These are phyloP conservation scores for Plantago major DNA, from an alignment of 257 asterid species.

Conservation along the genomic window DNA sequence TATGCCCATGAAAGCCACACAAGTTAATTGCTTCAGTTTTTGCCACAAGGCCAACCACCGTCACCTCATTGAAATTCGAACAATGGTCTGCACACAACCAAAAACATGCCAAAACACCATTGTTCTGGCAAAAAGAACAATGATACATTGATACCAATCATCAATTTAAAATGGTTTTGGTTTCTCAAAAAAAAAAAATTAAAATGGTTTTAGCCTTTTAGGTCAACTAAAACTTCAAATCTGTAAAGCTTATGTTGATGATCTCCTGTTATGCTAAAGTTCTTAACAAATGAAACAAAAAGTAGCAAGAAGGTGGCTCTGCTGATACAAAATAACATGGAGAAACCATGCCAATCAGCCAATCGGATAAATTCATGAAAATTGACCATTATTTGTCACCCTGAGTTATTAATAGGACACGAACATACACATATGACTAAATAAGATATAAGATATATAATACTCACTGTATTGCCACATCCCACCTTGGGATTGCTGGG, in stretches of 20 bases:
- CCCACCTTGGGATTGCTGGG: conserved; percentile 49
- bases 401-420: not conserved
- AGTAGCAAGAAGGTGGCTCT: no score
- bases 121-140: not conserved
- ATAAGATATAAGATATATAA: conserved; percentile 7
- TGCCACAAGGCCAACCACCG: no score
- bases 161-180: no score
- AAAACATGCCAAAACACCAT: not conserved
- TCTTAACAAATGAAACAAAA: no score
- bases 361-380: not conserved
- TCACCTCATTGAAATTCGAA: not conserved
- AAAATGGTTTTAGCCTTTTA: no score
- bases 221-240: no score
- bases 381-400: not conserved
- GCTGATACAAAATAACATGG: not conserved
- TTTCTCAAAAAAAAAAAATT: no score
- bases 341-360: not conserved
- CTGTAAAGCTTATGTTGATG: no score
- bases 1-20: no score
- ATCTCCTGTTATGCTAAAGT: no score
- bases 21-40: no score
- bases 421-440: not conserved
- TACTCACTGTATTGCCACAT: conserved; percentile 53
- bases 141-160: not conserved
- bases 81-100: not conserved